Conservation (phyloP, 1,284 basidiomycete species). For the Gyrodon tennesseensis region DNA sequence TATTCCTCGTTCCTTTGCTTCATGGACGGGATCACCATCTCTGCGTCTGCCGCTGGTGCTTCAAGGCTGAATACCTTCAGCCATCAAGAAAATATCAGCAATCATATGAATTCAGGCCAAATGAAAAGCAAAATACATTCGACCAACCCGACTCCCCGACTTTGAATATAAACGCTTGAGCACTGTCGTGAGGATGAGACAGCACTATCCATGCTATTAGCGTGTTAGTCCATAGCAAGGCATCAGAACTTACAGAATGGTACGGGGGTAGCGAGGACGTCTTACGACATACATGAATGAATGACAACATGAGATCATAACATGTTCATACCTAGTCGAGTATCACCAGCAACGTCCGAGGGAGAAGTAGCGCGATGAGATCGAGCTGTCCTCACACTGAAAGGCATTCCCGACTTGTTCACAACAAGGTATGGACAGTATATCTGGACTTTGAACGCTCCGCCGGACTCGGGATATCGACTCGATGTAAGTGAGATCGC, state of each 20-base stretch:
- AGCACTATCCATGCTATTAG: constrained; percentile 63
- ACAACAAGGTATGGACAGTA: constrained; percentile 91
- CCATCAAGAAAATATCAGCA: constrained; percentile 15
- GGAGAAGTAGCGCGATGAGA: constrained; percentile 71
- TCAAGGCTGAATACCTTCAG: constrained; percentile 80
- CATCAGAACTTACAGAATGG: constrained; percentile 69
- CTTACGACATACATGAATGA: constrained; percentile 43
- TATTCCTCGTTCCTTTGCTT: constrained; percentile 74
- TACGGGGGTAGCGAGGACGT: constrained; percentile 58
- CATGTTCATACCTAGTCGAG: constrained; percentile 51
- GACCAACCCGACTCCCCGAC: constrained; percentile 93
- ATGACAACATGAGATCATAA: constrained; percentile 3
- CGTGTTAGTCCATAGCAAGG: constrained; percentile 43
- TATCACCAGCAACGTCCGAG: constrained; percentile 86
- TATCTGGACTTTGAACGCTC: constrained; percentile 98
- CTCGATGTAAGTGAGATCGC: constrained; percentile 44
- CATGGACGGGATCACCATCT: constrained; percentile 72
- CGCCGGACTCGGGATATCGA: constrained; percentile 88
- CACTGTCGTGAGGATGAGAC: constrained; percentile 80
- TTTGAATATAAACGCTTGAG: constrained; percentile 83
- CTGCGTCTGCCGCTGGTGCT: constrained; percentile 87
- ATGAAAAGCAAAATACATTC: constrained; percentile 52
- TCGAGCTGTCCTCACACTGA: constrained; percentile 69
- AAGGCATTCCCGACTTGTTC: constrained; percentile 93
- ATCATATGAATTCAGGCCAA: neutral